Evolutionary conservation across 75 land plant genomes (phyloP), one percentile per base, ranked within the genome.

Genomic region (Isoetes taiwanensis): DNA sequence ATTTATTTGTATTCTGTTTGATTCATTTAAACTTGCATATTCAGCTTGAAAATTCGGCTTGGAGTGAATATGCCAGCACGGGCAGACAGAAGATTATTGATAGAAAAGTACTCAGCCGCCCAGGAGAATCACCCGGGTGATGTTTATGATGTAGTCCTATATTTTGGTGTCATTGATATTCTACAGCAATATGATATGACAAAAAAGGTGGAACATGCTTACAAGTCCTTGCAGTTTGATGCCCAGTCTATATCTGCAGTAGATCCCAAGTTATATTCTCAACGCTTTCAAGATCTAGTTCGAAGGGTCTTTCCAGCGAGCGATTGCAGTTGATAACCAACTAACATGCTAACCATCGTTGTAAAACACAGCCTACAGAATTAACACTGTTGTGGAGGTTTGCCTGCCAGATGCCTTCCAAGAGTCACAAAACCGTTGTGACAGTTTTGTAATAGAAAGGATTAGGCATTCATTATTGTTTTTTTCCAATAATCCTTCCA

Each of bases 11-110:
- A 23, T 46, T 5, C 4, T 46, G 50, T 46, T 5, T 46, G 4
- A 19, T 46, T 4, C 4, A 3, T 46, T n/a, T 46, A 6, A n/a
- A n/a, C n/a, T n/a, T n/a, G n/a, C n/a, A n/a, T n/a, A n/a, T n/a
- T n/a, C 83, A 93, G 98, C 68, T 74, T 93, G 50, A 82, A 81
- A 52, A 88, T 93, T 60, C 98, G 86, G 69, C 81, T 93, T 35
- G 98, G 96, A 32, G 98, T 93, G 37, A 93, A 93, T 65, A 93
- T 93, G 98, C 98, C 98, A 32, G 85, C 98, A 41, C 76, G 98
- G 39, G 98, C 98, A 41, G 96, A 88, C 57, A 78, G 68, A 23
- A 6, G 12, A 6, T n/a, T n/a, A n/a, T n/a, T n/a, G n/a, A 72
- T 72, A 43, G 65, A 64, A 26, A 41, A 41, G 32, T 48, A 53